phyloP scores from a whole-genome alignment of 164 flowering plant genomes.

The Vitis rupestris region DNA sequence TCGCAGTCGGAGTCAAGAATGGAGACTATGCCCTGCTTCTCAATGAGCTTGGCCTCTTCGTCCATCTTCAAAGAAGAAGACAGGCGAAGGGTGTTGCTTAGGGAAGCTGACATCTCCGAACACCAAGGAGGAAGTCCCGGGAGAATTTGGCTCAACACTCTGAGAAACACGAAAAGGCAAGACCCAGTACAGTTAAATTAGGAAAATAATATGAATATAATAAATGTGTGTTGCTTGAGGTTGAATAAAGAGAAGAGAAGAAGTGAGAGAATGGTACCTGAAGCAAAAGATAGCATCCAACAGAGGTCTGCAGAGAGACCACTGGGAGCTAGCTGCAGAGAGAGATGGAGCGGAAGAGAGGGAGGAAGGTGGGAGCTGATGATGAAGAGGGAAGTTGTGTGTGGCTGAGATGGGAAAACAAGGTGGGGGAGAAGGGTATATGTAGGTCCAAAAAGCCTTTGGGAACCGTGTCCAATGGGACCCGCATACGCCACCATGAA shows the following conservation, averaged over 20 bases:
- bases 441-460: slow-evolving; percentile 35
- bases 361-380: neutral
- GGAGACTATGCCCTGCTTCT: slow-evolving; percentile 52
- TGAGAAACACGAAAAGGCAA: too few species aligned
- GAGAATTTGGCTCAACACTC: too few species aligned
- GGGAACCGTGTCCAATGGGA: slow-evolving; percentile 32
- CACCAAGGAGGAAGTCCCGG: too few species aligned
- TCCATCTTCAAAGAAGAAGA: slow-evolving; percentile 22
- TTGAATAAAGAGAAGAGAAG: too few species aligned
- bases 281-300: slow-evolving; percentile 20
- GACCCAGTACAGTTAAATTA: too few species aligned
- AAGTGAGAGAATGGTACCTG: too few species aligned
- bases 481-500: slow-evolving; percentile 33
- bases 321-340: slow-evolving; percentile 15
- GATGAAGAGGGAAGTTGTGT: neutral
- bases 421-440: slow-evolving; percentile 30
- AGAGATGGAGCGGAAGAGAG: neutral
- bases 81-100: slow-evolving; percentile 15
- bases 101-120: slow-evolving; percentile 26
- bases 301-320: slow-evolving; percentile 25
- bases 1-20: slow-evolving; percentile 41
- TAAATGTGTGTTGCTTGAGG: too few species aligned
- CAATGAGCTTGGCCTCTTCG: slow-evolving; percentile 16
- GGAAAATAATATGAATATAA: too few species aligned
- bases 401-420: slow-evolving; percentile 23